Base-by-base conservation (phyloP, 129 eudicot species). In the Helichrysum umbraculigerum region DNA sequence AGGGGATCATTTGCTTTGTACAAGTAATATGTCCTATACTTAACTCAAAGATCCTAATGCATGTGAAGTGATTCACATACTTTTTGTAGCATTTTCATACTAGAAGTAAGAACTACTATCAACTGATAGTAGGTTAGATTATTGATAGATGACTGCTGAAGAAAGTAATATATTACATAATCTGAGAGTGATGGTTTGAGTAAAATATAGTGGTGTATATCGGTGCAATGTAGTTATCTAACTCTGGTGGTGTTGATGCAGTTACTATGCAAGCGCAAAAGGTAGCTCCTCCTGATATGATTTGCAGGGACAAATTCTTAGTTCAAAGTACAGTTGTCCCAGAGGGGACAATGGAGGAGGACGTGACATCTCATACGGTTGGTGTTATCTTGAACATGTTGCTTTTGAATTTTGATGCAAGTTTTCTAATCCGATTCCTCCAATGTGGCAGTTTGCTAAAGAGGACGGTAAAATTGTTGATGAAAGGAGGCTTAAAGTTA, bases 221-320 rank as follows among this genome's bases (percentile, higher is more conserved):
- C 47, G 47, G 17, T 76, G 65, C 66, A 66, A 19, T 52, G 22
- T 33, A 64, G 21, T 75, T 30, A 81, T 56, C 70, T 25, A 50
- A 32, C 75, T 50, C 20, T 76, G 59, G 42, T 39, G 42, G 50
- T 73, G 72, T 50, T 74, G 30, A 69, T 80, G 85, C 78, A 90
- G 96, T 90, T 57, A 90, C 89, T 15, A 90, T 82, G 87, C 92
- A 85, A 84, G 88, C 85, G 2, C 83, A 64, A 61, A 81, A 68
- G 80, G 81, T 50, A 63, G 84, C 86, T 82, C 90, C 92, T 68
- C 74, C 79, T 39, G 86, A 82, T 52, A 52, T 80, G 81, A 66
- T 69, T 15, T 87, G 90, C 86, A 87, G 83, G 78, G 96, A 90
- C 89, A 90, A 90, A 79, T 90, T 90, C 70, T 79, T 85, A 81